phyloP scores from a whole-genome alignment of 257 asterid genomes.

The Ballota nigra region DNA sequence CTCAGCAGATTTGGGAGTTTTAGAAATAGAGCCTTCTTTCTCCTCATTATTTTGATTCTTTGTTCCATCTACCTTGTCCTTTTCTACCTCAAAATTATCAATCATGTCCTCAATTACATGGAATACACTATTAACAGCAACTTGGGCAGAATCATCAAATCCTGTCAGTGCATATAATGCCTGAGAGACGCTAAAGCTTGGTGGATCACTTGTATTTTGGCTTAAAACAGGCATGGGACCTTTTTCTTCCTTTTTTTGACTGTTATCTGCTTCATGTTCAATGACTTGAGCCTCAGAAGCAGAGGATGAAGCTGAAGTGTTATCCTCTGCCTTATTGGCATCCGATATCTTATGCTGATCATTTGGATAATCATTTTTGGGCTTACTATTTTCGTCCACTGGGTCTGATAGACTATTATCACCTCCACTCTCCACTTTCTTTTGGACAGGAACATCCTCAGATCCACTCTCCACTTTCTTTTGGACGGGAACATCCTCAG shows the following conservation, averaged over 20 bases:
- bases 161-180: constrained; percentile 81
- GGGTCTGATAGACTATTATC: constrained; percentile 29
- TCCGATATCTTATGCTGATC: constrained; percentile 38
- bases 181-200: constrained; percentile 68
- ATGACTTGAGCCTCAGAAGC: constrained; percentile 39
- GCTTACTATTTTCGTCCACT: constrained; percentile 21
- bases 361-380: constrained; percentile 27
- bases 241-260: constrained; percentile 47
- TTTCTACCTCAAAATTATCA: constrained; percentile 58
- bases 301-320: constrained; percentile 37
- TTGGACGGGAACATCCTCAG: constrained; percentile 36
- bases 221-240: constrained; percentile 29
- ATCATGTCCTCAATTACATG: constrained; percentile 82
- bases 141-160: constrained; percentile 93
- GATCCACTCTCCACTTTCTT: constrained; percentile 32
- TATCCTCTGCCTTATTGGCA: constrained; percentile 38
- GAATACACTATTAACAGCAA: constrained; percentile 87
- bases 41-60: constrained; percentile 27
- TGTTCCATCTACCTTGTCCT: constrained; percentile 18
- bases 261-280: constrained; percentile 44
- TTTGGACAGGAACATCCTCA: constrained; percentile 35
- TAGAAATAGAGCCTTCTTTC: constrained; percentile 26
- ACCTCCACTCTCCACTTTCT: constrained; percentile 31
- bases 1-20: constrained; percentile 33
- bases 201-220: constrained; percentile 41